Evolutionary conservation across 768 basidiomycete species (phyloP).

Genomic region (Xerocomellus amylosporus): DNA sequence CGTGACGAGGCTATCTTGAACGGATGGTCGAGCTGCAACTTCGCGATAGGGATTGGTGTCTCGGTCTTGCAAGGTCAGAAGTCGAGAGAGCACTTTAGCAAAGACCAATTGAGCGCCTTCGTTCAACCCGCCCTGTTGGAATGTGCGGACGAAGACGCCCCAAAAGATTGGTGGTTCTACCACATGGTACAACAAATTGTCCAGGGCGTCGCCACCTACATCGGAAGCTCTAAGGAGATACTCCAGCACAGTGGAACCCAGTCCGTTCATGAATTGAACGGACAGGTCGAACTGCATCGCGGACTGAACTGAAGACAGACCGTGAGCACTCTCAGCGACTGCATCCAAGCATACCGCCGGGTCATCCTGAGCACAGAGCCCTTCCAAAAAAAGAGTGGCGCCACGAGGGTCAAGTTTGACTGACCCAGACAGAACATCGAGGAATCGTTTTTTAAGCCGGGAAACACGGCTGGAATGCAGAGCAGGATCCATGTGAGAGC

Average conservation of each 20-base stretch:
- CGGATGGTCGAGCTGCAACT: conserved; percentile 30
- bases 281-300: conserved; percentile 42
- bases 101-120: conserved; percentile 40
- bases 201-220: conserved; percentile 43
- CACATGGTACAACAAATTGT: conserved; percentile 38
- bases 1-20: conserved; percentile 23
- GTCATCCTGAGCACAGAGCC: conserved; percentile 42
- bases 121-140: conserved; percentile 30
- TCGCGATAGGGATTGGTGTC: conserved; percentile 37
- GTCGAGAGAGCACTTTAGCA: conserved; percentile 47
- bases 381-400: conserved; percentile 42
- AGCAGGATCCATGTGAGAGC: conserved; percentile 1
- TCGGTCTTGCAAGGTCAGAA: conserved; percentile 38
- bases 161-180: conserved; percentile 55
- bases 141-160: conserved; percentile 34
- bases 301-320: conserved; percentile 37
- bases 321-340: conserved; percentile 37
- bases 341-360: conserved; percentile 36
- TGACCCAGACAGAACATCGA: conserved; percentile 31
- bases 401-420: conserved; percentile 22
- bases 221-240: conserved; percentile 39
- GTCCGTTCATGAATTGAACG: conserved; percentile 41
- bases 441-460: conserved; percentile 35
- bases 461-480: conserved; percentile 1
- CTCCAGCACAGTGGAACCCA: conserved; percentile 34